Evolutionary conservation across 768 basidiomycete genomes (phyloP).

Genomic region (Fistulinella prunicolor): DNA sequence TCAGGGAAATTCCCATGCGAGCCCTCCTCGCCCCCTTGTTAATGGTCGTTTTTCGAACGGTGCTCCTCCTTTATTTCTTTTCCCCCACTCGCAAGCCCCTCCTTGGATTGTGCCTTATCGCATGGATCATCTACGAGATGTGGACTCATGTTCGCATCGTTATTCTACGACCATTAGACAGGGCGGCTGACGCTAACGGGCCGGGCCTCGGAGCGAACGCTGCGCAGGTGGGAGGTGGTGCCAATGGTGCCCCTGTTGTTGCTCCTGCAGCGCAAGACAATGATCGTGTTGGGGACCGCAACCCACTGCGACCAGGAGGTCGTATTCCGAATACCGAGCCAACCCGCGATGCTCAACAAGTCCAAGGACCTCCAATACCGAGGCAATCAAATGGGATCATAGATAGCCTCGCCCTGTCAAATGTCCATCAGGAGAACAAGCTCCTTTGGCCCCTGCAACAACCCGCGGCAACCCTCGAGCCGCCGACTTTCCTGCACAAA

Average conservation of each 20-base stretch:
- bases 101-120: conserved; percentile 60
- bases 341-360: conserved; percentile 17
- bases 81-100: conserved; percentile 71
- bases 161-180: conserved; percentile 37
- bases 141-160: conserved; percentile 63
- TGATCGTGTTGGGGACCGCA: conserved; percentile 12
- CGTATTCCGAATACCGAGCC: conserved; percentile 16
- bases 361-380: conserved; percentile 29
- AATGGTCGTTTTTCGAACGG: conserved; percentile 65
- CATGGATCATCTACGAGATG: conserved; percentile 73
- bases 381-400: conserved; percentile 37
- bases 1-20: conserved; percentile 61
- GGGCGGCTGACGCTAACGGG: conserved; percentile 27
- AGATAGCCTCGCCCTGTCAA: conserved; percentile 54
- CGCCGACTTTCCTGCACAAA: conserved; percentile 52
- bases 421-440: conserved; percentile 55
- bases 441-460: conserved; percentile 38
- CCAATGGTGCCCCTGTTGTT: conserved; percentile 24
- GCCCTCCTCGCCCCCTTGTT: conserved; percentile 64
- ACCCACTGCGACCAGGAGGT: conserved; percentile 14
- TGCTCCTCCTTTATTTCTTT: conserved; percentile 72
- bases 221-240: conserved; percentile 16
- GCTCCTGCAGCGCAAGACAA: conserved; percentile 18
- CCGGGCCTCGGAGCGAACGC: conserved; percentile 22
- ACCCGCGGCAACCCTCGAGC: conserved; percentile 20